Evolutionary conservation across 2,329 filamentous ascomycete genomes (phyloP).

Genomic region (Fusarium succisae): DNA sequence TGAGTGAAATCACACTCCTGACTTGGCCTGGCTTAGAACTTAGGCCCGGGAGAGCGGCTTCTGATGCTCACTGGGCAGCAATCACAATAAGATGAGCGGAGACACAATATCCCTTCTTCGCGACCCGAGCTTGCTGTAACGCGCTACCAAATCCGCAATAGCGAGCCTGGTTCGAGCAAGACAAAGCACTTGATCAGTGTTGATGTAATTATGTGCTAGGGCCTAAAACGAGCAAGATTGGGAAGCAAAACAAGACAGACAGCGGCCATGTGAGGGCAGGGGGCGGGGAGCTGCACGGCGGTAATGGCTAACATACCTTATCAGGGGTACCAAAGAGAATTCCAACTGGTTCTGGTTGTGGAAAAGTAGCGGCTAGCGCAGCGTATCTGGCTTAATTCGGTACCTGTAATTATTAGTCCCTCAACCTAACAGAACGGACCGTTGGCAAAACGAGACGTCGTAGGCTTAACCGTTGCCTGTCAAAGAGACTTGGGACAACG

Average conservation of each 20-base stretch:
- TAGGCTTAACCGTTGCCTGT: slow-evolving; percentile 41
- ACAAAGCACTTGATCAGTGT: not conserved
- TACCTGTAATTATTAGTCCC: not conserved
- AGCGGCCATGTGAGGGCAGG: slow-evolving; percentile 35
- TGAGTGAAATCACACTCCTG: slow-evolving; percentile 28
- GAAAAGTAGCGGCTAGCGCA: not conserved
- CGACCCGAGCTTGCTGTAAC: slow-evolving; percentile 11
- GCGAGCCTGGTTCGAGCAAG: not conserved
- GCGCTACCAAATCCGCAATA: not conserved
- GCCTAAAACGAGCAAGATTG: slow-evolving; percentile 17
- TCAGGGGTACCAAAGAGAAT: not conserved
- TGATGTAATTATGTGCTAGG: slow-evolving; percentile 19
- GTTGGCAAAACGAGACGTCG: slow-evolving; percentile 31
- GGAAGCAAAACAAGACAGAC: slow-evolving; percentile 28
- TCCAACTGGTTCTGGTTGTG: not conserved
- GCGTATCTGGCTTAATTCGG: not conserved
- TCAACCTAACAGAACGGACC: slow-evolving; percentile 23
- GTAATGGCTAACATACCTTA: slow-evolving; percentile 20
- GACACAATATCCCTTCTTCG: slow-evolving; percentile 1
- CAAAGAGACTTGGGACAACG: slow-evolving; percentile 35
- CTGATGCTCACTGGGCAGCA: slow-evolving; percentile 20
- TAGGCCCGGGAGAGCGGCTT: slow-evolving; percentile 8
- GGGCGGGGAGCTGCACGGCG: slow-evolving; percentile 19
- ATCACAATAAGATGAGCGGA: slow-evolving; percentile 11
- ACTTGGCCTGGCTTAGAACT: slow-evolving; percentile 11